Evolutionary conservation across 129 eudicot species (phyloP), one percentile per base, ranked within the genome.

Genomic region (Pseudognaphalium luteoalbum): DNA sequence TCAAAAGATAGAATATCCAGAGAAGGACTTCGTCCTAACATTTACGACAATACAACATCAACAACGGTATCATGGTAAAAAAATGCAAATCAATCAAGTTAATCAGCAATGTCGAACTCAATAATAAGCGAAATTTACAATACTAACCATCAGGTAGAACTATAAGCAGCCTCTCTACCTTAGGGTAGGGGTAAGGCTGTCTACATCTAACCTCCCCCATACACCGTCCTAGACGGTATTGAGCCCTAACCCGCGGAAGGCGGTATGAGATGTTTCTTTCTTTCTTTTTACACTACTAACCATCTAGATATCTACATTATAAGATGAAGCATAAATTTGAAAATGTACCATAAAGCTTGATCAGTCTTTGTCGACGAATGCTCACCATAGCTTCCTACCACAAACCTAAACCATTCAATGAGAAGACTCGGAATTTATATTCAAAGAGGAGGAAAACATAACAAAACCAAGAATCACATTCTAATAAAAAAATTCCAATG

Each of bases 331-430:
- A 60, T 10, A 42, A 67, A 57, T 41, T 37, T 30, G 56, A 58
- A 74, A 63, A 68, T 68, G 44, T 80, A 80, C 84, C 84, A 68
- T 80, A 80, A 68, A 80, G 79, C 75, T 80, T 80, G 79, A 80
- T 80, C 84, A 80, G 33, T 74, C 84, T 68, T 74, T 68, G 84
- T 74, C 84, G 76, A 80, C 84, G 84, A 74, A 95, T 89, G 94
- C 99, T 95, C 90, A 95, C 99, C 99, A 95, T 95, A 58, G 81
- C 83, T 85, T 80, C 76, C 71, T 41, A 66, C 69, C 74, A 42
- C 63, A 80, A 80, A 35, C 78, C 73, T 72, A 72, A 72, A 65
- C 72, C 57, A 79, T 41, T 66, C 11, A 64, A 35, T 21, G 33
- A 72, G n/a, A 73, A 29, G n/a, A 73, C 44, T 28, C 9, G 11